Evolutionary conservation across 208 protist species (phyloP), one percentile per base, ranked within the genome.

Genomic region (Trypanosoma lewisi): DNA sequence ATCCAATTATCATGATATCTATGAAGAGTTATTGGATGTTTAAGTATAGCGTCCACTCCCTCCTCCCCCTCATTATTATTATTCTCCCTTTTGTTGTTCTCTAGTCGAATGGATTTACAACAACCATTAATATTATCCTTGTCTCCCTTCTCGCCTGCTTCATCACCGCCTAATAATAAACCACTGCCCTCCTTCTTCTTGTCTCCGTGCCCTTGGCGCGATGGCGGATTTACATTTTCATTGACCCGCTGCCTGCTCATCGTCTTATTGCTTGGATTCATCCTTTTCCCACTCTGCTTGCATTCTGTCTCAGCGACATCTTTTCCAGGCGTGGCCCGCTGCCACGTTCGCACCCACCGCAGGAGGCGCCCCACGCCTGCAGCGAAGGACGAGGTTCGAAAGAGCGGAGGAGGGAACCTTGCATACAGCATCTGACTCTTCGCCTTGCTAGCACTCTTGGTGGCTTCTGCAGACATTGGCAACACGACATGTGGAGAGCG

Each of bases 281-380:
- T 19, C 16, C 42, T 2, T 3, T 47, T 47, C 17, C 12, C 16
- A 47, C 17, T 27, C 7, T 59, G 11, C n/a, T 36, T 65, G 27
- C 57, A 21, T 11, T 45, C 30, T 39, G 19, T 41, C 37, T 48
- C 34, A 36, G 36, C 39, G 17, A 23, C 19, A 0, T 8, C 28
- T 45, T 47, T 36, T 59, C 36, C 25, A 7, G 49, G 45, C 33
- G 36, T 25, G 25, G 63, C 21, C 8, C 63, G 59, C 21, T 70
- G 63, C 86, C 86, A 93, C 23, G 86, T 93, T 41, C 81, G 70
- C 57, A 93, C 75, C 86, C 87, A 94, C 51, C 77, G 77, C 52
- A 91, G 52, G 49, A 94, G 75, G 30, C 87, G 87, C 25, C 78
- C 53, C 4, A 82, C 86, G 36, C 82, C 82, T 12, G 71, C 63